Evolutionary conservation across 352 stramenopile genomes (phyloP), one percentile per base, ranked within the genome.

Genomic region (Phytophthora fragariaefolia): DNA sequence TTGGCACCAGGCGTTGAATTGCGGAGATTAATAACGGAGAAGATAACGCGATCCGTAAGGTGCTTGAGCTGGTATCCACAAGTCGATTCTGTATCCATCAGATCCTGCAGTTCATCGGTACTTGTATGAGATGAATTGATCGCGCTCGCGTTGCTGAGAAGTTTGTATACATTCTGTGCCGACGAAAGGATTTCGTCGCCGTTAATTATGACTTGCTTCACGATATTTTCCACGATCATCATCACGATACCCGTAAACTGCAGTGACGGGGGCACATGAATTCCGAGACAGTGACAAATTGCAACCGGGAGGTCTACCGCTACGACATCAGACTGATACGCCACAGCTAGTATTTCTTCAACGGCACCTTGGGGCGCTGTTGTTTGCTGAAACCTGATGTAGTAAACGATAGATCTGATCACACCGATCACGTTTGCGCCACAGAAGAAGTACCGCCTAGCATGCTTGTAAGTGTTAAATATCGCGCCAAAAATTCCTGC

Each of bases 261-360:
- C 32, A 66, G 34, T 1, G 28, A 66, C 22, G 52, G 23, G 2
- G 66, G 60, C 8, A 73, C 66, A 22, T 62, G 46, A n/a, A 66
- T 23, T 10, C 53, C 47, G 12, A 73, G 47, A 50, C 66, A 73
- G 42, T 69, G 51, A 42, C 52, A 58, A 18, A 73, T 58, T 26
- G 60, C 59, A 18, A 66, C 59, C 15, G 66, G 66, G 15, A 73
- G 62, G 34, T 73, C 59, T n/a, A 66, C 52, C 2, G 60, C 27
- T 6, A 73, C 59, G 2, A 69, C 53, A 54, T 73, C 59, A 2
- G 66, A 62, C 51, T 73, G 66, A 27, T 69, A 69, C 6, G 53
- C 52, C 3, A 61, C n/a, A 17, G 59, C 38, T 1, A 69, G 28
- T n/a, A 69, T 2, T 43, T 73, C 20, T 58, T 65, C 47, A 0